Evolutionary conservation across 2,329 filamentous ascomycete genomes (phyloP).

Genomic region (Keithomyces neogunnii): DNA sequence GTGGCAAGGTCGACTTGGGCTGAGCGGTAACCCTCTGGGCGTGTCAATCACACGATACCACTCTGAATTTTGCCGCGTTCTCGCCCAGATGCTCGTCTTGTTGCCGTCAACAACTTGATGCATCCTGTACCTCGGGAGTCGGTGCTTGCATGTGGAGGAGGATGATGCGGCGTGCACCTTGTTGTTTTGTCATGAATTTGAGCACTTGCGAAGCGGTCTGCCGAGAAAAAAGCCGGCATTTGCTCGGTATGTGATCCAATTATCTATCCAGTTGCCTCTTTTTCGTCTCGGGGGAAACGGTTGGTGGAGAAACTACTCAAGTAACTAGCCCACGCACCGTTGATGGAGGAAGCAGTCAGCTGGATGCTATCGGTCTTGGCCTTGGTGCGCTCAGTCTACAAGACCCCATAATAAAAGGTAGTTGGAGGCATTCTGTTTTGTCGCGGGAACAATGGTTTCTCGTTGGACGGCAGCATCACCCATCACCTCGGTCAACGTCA

Average conservation of each 20-base stretch:
- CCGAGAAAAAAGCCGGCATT: no score
- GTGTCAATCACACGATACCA: no score
- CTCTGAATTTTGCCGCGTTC: no score
- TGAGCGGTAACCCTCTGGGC: neutral
- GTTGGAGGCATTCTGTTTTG: neutral
- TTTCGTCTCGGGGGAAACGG: neutral
- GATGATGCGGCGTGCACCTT: no score
- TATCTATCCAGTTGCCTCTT: neutral
- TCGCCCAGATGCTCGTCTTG: no score
- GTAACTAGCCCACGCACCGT: neutral
- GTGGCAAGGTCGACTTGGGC: neutral
- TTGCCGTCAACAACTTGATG: no score
- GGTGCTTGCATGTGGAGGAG: constrained; percentile 1
- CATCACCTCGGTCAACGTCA: neutral
- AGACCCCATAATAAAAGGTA: neutral
- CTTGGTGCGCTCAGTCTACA: neutral
- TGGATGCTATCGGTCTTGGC: neutral
- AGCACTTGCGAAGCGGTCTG: no score
- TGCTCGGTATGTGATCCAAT: no score
- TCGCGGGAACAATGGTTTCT: neutral
- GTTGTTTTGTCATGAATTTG: no score
- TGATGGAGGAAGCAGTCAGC: neutral
- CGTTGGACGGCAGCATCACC: neutral
- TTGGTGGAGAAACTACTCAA: neutral
- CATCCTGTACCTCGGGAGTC: neutral